Percentiles rank a stretch among this genome's conserved stretches.
These are phyloP conservation scores for Mycena crocata DNA, from an alignment of 768 basidiomycete species.

Conservation along the genomic window DNA sequence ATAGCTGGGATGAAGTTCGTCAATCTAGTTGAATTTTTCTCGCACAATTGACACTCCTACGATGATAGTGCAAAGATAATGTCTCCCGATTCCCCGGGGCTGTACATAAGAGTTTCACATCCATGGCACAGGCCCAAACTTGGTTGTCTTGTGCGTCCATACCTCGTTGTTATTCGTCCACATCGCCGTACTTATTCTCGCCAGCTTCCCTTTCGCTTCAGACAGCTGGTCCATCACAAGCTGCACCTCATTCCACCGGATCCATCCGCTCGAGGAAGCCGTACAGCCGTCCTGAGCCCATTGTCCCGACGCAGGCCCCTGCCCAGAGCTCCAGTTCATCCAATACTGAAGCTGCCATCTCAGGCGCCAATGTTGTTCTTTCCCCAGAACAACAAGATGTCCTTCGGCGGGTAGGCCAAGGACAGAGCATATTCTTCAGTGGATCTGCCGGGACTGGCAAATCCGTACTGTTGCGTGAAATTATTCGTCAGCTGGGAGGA, in stretches of 20 bases:
- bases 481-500: constrained; percentile 64
- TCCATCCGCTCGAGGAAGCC: constrained; percentile 9
- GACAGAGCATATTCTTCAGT: constrained; percentile 85
- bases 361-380: constrained; percentile 45
- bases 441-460: constrained; percentile 91
- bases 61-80: constrained; percentile 58
- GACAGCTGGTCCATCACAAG: constrained; percentile 4
- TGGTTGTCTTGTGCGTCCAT: constrained; percentile 55
- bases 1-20: constrained; percentile 70
- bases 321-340: neutral
- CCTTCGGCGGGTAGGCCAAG: constrained; percentile 63
- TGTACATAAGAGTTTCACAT: constrained; percentile 63
- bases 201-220: constrained; percentile 16
- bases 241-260: neutral
- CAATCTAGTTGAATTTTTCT: neutral
- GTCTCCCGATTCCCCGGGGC: constrained; percentile 66
- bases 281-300: neutral
- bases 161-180: too few species aligned
- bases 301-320: neutral
- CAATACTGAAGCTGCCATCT: constrained; percentile 13
- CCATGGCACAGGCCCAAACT: constrained; percentile 56
- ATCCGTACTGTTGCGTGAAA: constrained; percentile 81
- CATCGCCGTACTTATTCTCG: neutral
- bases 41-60: neutral
- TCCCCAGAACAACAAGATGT: constrained; percentile 66